Conservation (phyloP, 305 asterid species). For the Fraxinus ornus region DNA sequence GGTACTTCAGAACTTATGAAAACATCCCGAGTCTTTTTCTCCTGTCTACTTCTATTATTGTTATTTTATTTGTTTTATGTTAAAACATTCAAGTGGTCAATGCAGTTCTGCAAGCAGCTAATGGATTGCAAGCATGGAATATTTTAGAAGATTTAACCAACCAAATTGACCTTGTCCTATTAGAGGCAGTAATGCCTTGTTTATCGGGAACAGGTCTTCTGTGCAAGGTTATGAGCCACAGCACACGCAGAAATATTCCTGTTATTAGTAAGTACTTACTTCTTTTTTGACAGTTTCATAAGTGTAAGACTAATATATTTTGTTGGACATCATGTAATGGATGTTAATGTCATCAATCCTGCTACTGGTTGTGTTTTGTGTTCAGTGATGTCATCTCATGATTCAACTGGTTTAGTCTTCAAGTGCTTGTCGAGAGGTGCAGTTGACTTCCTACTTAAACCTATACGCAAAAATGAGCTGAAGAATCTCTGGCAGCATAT, state of each 20-base stretch:
- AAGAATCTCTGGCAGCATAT: conserved; percentile 90
- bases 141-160: conserved; percentile 64
- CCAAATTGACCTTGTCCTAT: conserved; percentile 73
- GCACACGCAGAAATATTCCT: conserved; percentile 69
- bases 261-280: conserved; percentile 70
- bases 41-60: neutral
- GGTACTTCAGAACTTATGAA: neutral
- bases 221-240: conserved; percentile 82
- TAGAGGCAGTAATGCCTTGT: conserved; percentile 79
- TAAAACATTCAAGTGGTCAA: conserved; percentile 7
- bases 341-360: conserved; percentile 25
- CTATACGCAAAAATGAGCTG: conserved; percentile 83
- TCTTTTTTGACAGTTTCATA: neutral
- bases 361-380: conserved; percentile 27
- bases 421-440: conserved; percentile 91
- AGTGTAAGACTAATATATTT: neutral
- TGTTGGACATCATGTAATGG: neutral
- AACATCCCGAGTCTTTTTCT: neutral
- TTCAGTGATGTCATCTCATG: conserved; percentile 95
- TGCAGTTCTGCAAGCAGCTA: conserved; percentile 73
- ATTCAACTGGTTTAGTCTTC: conserved; percentile 76
- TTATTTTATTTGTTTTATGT: neutral
- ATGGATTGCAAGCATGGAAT: conserved; percentile 88
- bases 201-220: conserved; percentile 80
- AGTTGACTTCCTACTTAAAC: conserved; percentile 82